These are phyloP conservation scores for Wallacemonas rigidus DNA, from an alignment of 208 protist species.

Conservation along the genomic window DNA sequence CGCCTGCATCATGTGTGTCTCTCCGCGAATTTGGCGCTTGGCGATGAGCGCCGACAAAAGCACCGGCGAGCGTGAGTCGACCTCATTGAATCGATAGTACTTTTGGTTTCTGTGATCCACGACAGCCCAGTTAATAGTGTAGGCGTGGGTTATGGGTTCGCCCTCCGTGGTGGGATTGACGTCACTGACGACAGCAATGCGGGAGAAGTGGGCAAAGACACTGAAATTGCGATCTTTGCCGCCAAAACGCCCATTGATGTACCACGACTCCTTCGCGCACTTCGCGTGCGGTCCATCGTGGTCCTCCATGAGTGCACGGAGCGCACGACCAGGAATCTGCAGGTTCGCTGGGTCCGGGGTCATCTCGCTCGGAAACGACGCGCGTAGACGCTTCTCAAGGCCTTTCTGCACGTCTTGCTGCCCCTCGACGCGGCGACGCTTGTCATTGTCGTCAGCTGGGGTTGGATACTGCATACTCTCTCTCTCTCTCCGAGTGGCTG, in stretches of 20 bases:
- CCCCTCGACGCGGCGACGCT: conserved; percentile 33
- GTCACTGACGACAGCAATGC: conserved; percentile 43
- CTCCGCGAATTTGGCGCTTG: conserved; percentile 28
- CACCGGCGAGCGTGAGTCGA: conserved; percentile 44
- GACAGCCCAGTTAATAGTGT: conserved; percentile 52
- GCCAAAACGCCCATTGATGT: conserved; percentile 41
- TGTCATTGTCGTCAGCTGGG: conserved; percentile 11
- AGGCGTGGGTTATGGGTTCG: conserved; percentile 27
- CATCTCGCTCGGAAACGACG: conserved; percentile 35
- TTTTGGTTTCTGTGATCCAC: conserved; percentile 47
- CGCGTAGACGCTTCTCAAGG: conserved; percentile 34
- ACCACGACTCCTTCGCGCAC: conserved; percentile 48
- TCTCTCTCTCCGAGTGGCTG: no score
- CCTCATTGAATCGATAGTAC: conserved; percentile 61
- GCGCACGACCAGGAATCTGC: conserved; percentile 15
- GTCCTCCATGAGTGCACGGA: conserved; percentile 34
- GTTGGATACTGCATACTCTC: conserved; percentile 17
- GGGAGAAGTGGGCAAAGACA: conserved; percentile 43
- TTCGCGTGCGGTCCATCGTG: conserved; percentile 48
- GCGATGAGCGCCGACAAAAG: conserved; percentile 47
- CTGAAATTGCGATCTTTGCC: conserved; percentile 39
- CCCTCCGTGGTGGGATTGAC: conserved; percentile 29
- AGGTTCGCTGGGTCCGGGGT: background rate
- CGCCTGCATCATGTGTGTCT: conserved; percentile 56
- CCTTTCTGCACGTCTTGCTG: conserved; percentile 25